Evolutionary conservation across 1,284 basidiomycete genomes (phyloP).

Genomic region (Taiwanofungus camphoratus): DNA sequence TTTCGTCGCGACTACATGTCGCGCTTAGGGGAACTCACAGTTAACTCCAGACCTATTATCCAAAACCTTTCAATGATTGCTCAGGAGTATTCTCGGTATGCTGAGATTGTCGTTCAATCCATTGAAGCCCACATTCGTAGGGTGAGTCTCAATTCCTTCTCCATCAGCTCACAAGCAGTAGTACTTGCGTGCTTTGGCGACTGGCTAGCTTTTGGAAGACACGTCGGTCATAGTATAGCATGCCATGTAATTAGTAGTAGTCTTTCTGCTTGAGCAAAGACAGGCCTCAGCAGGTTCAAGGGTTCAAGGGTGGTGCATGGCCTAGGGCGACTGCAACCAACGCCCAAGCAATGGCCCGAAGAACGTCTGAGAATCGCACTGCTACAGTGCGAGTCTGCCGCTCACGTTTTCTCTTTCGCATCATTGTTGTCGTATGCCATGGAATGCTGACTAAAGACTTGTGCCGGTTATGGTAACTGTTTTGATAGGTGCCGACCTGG

Average conservation of each 20-base stretch:
- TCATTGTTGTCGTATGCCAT: conserved; percentile 25
- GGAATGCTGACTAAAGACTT: conserved; percentile 60
- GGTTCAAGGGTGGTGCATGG: conserved; percentile 9
- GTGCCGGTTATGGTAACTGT: conserved; percentile 28
- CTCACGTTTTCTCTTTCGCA: conserved; percentile 18
- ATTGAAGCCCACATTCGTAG: conserved; percentile 83
- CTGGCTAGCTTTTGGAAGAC: conserved; percentile 1
- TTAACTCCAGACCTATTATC: conserved; percentile 96
- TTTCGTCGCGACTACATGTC: conserved; percentile 79
- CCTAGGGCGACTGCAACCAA: conserved; percentile 4
- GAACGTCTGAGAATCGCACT: conserved; percentile 15
- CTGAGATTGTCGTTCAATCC: conserved; percentile 82
- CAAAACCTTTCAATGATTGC: conserved; percentile 93
- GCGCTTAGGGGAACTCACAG: conserved; percentile 80
- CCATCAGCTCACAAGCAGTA: conserved; percentile 7
- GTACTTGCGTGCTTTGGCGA: conserved; percentile 6
- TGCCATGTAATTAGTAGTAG: conserved; percentile 18
- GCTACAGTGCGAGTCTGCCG: conserved; percentile 8
- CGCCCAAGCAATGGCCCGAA: conserved; percentile 8
- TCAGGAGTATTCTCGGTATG: conserved; percentile 77
- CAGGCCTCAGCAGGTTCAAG: conserved; percentile 16
- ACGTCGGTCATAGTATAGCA: conserved; percentile 13
- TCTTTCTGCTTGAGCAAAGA: conserved; percentile 23
- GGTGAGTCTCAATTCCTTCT: conserved; percentile 54
- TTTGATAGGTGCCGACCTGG: conserved; percentile 75